A percentile compares a stretch with the other conserved stretches of the same genome.
These are phyloP conservation scores for Dendryphion nanum DNA, from an alignment of 2,329 filamentous ascomycete species.

Conservation along the genomic window DNA sequence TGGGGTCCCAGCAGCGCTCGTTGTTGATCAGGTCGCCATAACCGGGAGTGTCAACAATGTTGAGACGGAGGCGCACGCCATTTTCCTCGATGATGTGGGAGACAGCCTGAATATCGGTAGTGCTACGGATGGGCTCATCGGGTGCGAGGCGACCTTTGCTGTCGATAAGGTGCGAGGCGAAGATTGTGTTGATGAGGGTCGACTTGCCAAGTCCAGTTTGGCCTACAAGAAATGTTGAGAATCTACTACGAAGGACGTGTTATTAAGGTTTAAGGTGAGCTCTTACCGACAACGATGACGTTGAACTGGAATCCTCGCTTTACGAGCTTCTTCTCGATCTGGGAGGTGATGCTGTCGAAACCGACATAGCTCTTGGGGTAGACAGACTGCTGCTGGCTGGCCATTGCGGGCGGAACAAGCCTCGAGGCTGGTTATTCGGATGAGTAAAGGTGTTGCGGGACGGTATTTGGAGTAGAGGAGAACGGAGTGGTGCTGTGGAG, in stretches of 20 bases:
- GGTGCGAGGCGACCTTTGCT: conserved; percentile 93
- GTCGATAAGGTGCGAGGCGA: conserved; percentile 98
- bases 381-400: conserved; percentile 57
- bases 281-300: conserved; percentile 97
- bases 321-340: conserved; percentile 99
- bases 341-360: conserved; percentile 99
- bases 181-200: conserved; percentile 99
- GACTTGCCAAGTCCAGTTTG: conserved; percentile 99
- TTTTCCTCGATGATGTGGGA: conserved; percentile 99
- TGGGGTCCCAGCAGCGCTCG: conserved; percentile 99
- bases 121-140: conserved; percentile 89
- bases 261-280: conserved; percentile 5
- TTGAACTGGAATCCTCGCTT: conserved; percentile 99
- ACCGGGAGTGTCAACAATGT: conserved; percentile 98
- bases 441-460: no score
- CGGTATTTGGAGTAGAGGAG: conserved; percentile 10
- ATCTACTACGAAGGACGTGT: conserved; percentile 1
- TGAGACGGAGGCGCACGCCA: conserved; percentile 91
- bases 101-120: conserved; percentile 96
- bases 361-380: conserved; percentile 98
- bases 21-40: conserved; percentile 99
- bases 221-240: conserved; percentile 54
- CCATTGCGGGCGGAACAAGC: conserved; percentile 50
- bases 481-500: conserved; percentile 14
- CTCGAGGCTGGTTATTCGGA: conserved; percentile 16